Percentiles rank a stretch among this genome's conserved stretches.
Conservation (phyloP, 306 rosid species). For the Biancaea sappan region DNA sequence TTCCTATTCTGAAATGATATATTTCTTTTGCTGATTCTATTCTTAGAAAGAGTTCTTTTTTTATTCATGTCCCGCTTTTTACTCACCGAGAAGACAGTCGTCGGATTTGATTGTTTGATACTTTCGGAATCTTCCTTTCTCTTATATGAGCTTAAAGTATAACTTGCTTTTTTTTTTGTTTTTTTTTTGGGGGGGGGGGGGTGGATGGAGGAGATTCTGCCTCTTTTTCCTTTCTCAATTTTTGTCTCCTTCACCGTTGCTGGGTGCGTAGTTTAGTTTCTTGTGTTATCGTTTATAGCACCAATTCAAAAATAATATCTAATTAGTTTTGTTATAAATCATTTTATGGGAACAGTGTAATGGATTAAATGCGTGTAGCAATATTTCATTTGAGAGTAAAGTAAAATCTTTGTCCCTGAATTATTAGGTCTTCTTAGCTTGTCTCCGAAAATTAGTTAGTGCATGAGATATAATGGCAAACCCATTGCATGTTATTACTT, state of each 20-base stretch:
- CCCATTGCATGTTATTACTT: no score
- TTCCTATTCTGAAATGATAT: not conserved
- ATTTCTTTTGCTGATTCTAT: not conserved
- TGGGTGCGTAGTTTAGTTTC: not conserved
- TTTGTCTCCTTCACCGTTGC: not conserved
- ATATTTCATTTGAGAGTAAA: constrained; percentile 10
- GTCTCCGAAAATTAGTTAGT: no score
- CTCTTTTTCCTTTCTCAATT: not conserved
- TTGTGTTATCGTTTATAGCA: not conserved
- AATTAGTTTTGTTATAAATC: not conserved
- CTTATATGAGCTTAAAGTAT: constrained; percentile 33
- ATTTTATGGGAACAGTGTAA: not conserved
- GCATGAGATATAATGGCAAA: no score
- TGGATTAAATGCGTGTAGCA: not conserved
- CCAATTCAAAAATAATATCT: not conserved
- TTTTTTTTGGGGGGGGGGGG: no score
- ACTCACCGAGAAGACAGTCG: constrained; percentile 1
- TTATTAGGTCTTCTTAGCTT: no score
- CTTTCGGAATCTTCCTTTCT: constrained; percentile 27
- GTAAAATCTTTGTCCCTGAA: no score
- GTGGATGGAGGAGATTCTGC: constrained; percentile 14
- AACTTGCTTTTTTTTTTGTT: constrained; percentile 8
- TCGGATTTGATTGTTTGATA: constrained; percentile 21
- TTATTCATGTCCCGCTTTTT: constrained; percentile 29
- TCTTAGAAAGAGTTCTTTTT: constrained; percentile 13